These are phyloP conservation scores for Podospora comata DNA, from an alignment of 495 filamentous ascomycete genomes.

Conservation along the genomic window DNA sequence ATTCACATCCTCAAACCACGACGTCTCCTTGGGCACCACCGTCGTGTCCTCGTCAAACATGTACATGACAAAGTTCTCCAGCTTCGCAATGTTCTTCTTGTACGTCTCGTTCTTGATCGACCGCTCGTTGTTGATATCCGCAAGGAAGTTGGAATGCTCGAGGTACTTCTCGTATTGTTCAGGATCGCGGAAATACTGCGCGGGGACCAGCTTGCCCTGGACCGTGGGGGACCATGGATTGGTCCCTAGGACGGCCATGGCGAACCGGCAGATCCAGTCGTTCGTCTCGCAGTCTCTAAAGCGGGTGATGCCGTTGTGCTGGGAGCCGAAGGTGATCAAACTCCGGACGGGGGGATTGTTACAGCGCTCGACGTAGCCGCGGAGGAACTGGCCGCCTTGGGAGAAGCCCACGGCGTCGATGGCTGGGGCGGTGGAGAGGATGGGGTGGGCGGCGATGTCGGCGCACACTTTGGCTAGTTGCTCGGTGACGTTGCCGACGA, in stretches of 20 bases:
- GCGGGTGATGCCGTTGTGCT: constrained; percentile 87
- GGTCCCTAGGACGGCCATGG: constrained; percentile 64
- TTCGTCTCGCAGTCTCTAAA: constrained; percentile 62
- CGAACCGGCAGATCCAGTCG: constrained; percentile 79
- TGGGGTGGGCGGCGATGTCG: constrained; percentile 71
- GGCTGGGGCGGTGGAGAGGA: constrained; percentile 73
- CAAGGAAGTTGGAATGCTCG: constrained; percentile 84
- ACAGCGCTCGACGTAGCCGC: constrained; percentile 89
- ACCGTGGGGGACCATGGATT: constrained; percentile 75
- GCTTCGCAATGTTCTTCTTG: constrained; percentile 60
- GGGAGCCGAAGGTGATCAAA: constrained; percentile 87
- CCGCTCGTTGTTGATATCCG: constrained; percentile 97
- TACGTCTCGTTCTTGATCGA: constrained; percentile 68
- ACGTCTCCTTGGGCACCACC: constrained; percentile 85
- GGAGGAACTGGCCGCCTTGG: constrained; percentile 93
- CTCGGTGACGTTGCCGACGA: constrained; percentile 83
- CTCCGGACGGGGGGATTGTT: constrained; percentile 75
- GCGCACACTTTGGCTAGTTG: constrained; percentile 78
- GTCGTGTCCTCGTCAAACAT: constrained; percentile 84
- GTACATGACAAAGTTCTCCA: constrained; percentile 85
- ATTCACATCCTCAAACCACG: constrained; percentile 89
- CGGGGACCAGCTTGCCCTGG: constrained; percentile 78
- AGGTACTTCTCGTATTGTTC: constrained; percentile 69
- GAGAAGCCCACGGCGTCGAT: constrained; percentile 93
- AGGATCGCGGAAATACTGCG: constrained; percentile 89